A percentile compares a stretch with the other conserved stretches of the same genome.
These are phyloP conservation scores for Hawksworthiomyces lignivorus DNA, from an alignment of 2,329 filamentous ascomycete genomes.

Conservation along the genomic window DNA sequence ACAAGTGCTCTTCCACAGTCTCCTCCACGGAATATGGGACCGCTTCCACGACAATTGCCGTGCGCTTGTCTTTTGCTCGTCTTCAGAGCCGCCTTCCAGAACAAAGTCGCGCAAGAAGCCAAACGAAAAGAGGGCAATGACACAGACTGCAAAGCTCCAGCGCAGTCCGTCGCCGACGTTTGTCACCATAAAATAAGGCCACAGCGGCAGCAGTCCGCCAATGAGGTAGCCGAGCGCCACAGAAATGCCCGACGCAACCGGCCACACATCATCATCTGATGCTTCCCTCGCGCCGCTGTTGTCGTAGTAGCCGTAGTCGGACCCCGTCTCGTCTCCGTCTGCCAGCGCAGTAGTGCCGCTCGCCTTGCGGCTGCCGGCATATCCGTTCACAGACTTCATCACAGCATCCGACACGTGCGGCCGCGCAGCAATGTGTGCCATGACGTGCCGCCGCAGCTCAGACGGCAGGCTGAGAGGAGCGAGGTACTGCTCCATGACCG, in stretches of 20 bases:
- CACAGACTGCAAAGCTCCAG: slow-evolving; percentile 25
- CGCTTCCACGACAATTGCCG: too few relatives aligned
- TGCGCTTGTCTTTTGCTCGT: background rate
- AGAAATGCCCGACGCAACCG: slow-evolving; percentile 19
- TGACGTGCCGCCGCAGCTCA: slow-evolving; percentile 15
- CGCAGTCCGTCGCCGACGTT: slow-evolving; percentile 21
- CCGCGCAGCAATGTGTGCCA: slow-evolving; percentile 11
- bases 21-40: slow-evolving; percentile 16
- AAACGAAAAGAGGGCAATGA: slow-evolving; percentile 23
- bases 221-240: slow-evolving; percentile 23
- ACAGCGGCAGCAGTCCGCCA: slow-evolving; percentile 23
- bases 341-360: background rate
- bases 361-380: background rate
- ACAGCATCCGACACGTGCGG: slow-evolving; percentile 6
- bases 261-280: slow-evolving; percentile 12
- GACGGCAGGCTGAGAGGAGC: slow-evolving; percentile 15
- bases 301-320: background rate
- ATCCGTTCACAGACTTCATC: background rate
- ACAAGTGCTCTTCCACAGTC: slow-evolving; percentile 17
- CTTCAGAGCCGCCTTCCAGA: slow-evolving; percentile 4
- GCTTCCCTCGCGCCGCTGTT: slow-evolving; percentile 5
- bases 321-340: slow-evolving; percentile 3
- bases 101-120: slow-evolving; percentile 22
- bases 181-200: slow-evolving; percentile 23
- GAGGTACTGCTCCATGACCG: slow-evolving; percentile 12